These are phyloP conservation scores for Globisporangium paroecandrum DNA, from an alignment of 352 stramenopile genomes.

Conservation along the genomic window DNA sequence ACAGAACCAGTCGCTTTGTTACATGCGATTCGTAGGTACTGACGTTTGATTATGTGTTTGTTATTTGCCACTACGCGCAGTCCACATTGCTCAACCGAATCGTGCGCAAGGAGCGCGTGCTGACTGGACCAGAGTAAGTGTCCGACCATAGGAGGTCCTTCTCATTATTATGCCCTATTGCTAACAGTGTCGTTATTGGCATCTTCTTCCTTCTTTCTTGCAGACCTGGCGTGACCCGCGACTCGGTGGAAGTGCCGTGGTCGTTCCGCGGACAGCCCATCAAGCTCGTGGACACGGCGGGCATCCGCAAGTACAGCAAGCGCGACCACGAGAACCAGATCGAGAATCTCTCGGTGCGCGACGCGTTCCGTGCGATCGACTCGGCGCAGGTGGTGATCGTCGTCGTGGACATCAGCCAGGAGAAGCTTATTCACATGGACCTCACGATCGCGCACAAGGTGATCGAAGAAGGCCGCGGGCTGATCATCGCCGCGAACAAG, in stretches of 20 bases:
- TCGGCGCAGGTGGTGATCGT: slow-evolving; percentile 78
- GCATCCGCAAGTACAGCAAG: slow-evolving; percentile 83
- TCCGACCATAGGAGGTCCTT: not conserved
- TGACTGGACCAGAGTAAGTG: slow-evolving; percentile 79
- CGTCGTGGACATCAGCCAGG: slow-evolving; percentile 79
- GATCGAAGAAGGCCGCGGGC: slow-evolving; percentile 70
- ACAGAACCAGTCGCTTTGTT: not conserved
- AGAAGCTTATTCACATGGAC: slow-evolving; percentile 85
- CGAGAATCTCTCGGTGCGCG: slow-evolving; percentile 79
- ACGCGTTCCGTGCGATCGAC: slow-evolving; percentile 78
- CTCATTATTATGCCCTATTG: not conserved
- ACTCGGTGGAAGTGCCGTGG: slow-evolving; percentile 80
- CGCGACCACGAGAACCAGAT: slow-evolving; percentile 82
- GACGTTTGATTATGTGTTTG: not conserved
- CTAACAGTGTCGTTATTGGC: not conserved
- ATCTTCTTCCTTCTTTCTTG: not conserved
- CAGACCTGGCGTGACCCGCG: slow-evolving; percentile 77
- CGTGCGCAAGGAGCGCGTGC: slow-evolving; percentile 72
- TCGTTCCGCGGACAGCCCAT: slow-evolving; percentile 68
- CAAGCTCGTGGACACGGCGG: slow-evolving; percentile 79
- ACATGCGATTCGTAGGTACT: not conserved
- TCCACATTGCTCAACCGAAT: slow-evolving; percentile 82
- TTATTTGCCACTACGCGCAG: slow-evolving; percentile 10
- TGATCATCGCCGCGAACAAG: slow-evolving; percentile 82
- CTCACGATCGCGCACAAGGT: slow-evolving; percentile 79